These are phyloP conservation scores for Colletotrichum caudatum DNA, from an alignment of 2,329 filamentous ascomycete genomes.

Conservation along the genomic window DNA sequence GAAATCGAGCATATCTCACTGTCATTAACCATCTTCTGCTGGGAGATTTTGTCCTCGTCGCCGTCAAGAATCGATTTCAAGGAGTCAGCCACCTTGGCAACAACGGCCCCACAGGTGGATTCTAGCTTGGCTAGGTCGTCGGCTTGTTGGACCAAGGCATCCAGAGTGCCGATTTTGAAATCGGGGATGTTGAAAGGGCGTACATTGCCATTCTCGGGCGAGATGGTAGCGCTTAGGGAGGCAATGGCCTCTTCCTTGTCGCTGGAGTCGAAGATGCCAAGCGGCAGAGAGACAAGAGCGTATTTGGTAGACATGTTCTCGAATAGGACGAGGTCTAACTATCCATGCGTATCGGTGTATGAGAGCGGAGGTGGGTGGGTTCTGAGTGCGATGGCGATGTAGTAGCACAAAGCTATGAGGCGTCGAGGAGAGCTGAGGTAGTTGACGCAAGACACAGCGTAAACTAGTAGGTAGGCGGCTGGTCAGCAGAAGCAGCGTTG, in stretches of 20 bases:
- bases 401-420: slow-evolving; percentile 5
- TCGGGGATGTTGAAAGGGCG: slow-evolving; percentile 85
- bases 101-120: slow-evolving; percentile 80
- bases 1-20: slow-evolving; percentile 62
- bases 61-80: slow-evolving; percentile 85
- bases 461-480: background rate
- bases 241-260: slow-evolving; percentile 85
- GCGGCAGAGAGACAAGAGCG: slow-evolving; percentile 89
- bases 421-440: slow-evolving; percentile 3
- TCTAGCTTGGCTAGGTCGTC: slow-evolving; percentile 95
- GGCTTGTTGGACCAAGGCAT: slow-evolving; percentile 94
- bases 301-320: slow-evolving; percentile 72
- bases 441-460: slow-evolving; percentile 9
- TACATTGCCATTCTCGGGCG: slow-evolving; percentile 80
- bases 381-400: slow-evolving; percentile 2
- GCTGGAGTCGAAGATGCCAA: slow-evolving; percentile 84
- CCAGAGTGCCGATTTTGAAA: slow-evolving; percentile 98
- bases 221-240: slow-evolving; percentile 78
- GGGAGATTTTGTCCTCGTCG: slow-evolving; percentile 82
- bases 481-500: background rate
- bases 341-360: slow-evolving; percentile 25
- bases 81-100: slow-evolving; percentile 89
- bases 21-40: slow-evolving; percentile 95
- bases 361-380: background rate
- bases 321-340: slow-evolving; percentile 8